Conservation (phyloP, 176 grass and related monocot species). For the Carex cristatella region DNA sequence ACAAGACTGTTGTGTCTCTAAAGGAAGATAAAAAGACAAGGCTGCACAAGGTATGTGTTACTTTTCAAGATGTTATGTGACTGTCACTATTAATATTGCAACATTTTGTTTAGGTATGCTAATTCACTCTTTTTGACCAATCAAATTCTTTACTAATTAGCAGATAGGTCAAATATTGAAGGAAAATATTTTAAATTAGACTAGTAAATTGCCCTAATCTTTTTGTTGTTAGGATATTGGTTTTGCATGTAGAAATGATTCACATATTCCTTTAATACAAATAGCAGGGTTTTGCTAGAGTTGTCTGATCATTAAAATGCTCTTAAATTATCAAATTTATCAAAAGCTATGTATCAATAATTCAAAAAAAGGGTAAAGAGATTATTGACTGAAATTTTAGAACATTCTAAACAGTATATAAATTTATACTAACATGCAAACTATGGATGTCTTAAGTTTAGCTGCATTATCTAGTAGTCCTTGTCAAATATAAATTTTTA, state of each 20-base stretch:
- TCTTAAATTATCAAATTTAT: background rate
- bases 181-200: background rate
- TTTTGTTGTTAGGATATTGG: background rate
- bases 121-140: background rate
- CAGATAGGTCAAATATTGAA: background rate
- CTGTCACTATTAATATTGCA: background rate
- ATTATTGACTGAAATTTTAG: background rate
- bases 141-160: conserved; percentile 15
- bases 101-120: background rate
- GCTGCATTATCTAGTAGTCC: background rate
- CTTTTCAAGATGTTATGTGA: background rate
- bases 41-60: conserved; percentile 67
- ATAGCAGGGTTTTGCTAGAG: background rate
- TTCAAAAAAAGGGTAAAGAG: background rate
- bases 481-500: background rate
- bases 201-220: background rate
- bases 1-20: conserved; percentile 66
- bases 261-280: background rate
- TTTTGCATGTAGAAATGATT: background rate
- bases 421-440: background rate
- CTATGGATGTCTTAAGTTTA: background rate
- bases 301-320: background rate
- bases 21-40: conserved; percentile 84
- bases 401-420: background rate
- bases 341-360: background rate